Conservation (phyloP, 1,284 basidiomycete genomes). For the Rhodotorula sp. region DNA sequence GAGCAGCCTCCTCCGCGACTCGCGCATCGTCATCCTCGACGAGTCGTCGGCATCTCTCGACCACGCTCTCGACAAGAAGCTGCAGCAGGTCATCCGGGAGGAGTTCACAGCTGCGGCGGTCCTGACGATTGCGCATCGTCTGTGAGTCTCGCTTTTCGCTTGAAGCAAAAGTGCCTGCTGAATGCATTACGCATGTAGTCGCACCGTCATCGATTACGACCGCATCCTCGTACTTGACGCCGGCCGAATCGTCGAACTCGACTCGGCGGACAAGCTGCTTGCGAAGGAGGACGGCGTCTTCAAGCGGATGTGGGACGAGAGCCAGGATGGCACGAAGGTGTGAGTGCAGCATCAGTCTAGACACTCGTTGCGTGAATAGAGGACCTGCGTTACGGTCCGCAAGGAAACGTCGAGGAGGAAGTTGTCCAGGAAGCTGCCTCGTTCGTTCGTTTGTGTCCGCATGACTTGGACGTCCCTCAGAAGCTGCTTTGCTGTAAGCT, state of each 20-base stretch:
- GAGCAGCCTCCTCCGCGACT: conserved; percentile 42
- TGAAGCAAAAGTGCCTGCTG: not conserved
- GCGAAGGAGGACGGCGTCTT: conserved; percentile 70
- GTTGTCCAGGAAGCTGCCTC: too few relatives aligned
- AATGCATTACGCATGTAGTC: not conserved
- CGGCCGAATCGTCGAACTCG: conserved; percentile 73
- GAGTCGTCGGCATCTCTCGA: conserved; percentile 28
- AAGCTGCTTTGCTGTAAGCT: too few relatives aligned
- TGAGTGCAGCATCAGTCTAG: too few relatives aligned
- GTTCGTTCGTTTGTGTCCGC: too few relatives aligned
- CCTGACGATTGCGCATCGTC: conserved; percentile 39
- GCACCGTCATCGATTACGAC: conserved; percentile 64
- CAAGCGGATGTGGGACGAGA: conserved; percentile 75
- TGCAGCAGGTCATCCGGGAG: conserved; percentile 30
- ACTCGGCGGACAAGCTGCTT: conserved; percentile 74
- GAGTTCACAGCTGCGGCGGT: conserved; percentile 32
- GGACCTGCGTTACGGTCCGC: too few relatives aligned
- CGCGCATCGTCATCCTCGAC: conserved; percentile 33
- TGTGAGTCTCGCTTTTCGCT: conserved; percentile 7
- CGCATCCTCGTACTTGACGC: conserved; percentile 76
- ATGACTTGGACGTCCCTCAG: too few relatives aligned
- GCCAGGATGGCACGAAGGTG: conserved; percentile 52
- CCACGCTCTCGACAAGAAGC: conserved; percentile 21
- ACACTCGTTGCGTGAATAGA: too few relatives aligned
- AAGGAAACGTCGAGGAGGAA: too few relatives aligned